Percentiles rank a stretch among this genome's conserved stretches.
phyloP scores from a whole-genome alignment of 768 basidiomycete genomes.

The Dacryopinax primogenitus region DNA sequence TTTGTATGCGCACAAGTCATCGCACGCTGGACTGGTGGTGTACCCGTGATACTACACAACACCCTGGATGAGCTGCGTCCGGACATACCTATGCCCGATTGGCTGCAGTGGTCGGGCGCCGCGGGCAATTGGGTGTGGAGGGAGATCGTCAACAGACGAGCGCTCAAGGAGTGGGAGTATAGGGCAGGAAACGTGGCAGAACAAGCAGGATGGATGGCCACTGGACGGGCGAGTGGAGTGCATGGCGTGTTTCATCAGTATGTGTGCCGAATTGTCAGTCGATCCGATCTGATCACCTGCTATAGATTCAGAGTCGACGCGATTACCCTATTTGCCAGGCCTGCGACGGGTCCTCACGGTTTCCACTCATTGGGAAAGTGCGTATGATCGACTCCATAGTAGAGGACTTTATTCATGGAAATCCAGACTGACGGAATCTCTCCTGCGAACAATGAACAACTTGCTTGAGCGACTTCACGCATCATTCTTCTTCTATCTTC shows the following conservation, averaged over 20 bases:
- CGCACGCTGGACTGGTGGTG: constrained; percentile 55
- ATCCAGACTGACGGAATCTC: constrained; percentile 67
- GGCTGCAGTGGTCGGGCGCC: neutral
- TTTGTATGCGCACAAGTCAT: constrained; percentile 70
- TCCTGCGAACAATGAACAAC: constrained; percentile 82
- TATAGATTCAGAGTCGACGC: constrained; percentile 85
- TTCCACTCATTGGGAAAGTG: constrained; percentile 86
- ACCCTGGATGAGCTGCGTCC: constrained; percentile 37
- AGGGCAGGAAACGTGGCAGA: constrained; percentile 54
- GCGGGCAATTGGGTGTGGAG: neutral
- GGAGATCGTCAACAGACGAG: constrained; percentile 30
- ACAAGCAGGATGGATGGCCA: constrained; percentile 60
- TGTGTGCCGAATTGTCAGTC: constrained; percentile 18
- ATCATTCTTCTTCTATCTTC: constrained; percentile 92
- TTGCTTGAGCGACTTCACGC: constrained; percentile 91
- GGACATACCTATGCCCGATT: neutral
- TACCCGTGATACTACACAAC: constrained; percentile 73
- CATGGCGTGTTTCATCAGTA: constrained; percentile 86
- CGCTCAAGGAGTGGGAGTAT: constrained; percentile 41
- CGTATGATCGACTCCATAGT: constrained; percentile 22
- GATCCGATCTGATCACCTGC: neutral
- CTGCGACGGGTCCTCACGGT: constrained; percentile 84
- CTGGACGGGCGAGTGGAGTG: constrained; percentile 71
- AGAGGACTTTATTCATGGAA: neutral
- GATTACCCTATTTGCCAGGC: constrained; percentile 76